Evolutionary conservation across 441 rosid species (phyloP), one percentile per base, ranked within the genome.

Genomic region (Dalechampia spathulata): DNA sequence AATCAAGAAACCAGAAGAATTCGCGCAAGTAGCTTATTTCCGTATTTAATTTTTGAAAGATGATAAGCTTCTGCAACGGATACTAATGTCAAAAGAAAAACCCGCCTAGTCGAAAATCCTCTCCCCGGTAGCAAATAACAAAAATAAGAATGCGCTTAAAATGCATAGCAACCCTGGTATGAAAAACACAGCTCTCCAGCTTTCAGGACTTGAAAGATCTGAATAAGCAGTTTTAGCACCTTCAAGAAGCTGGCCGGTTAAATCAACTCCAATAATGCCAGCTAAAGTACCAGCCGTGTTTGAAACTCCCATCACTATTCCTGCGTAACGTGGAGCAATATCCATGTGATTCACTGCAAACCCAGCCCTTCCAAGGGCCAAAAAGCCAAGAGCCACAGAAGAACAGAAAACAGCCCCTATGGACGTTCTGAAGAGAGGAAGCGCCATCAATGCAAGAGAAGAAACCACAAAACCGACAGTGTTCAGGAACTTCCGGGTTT

Each of bases 321-420:
- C 95, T 0, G 98, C 98, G 49, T 92, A 88, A 67, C 83, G 78
- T 1, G 96, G 98, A 46, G 96, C 92, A 55, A 86, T 92, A 63
- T 83, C 98, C 97, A 92, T 84, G 71, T 88, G 98, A 69, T 89
- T 92, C 57, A 86, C 92, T 0, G 98, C 98, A 63, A 92, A 86
- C 28, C 96, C 98, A 20, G 98, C 93, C 72, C 96, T 81, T 17
- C 96, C 95, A 10, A 92, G 63, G 8, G 98, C 98, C 66, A 92
- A 66, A 67, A 80, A 88, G 30, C 96, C 96, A 50, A 92, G 90
- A 49, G 87, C 98, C 55, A 86, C 68, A 2, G 96, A 86, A 21
- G 98, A 84, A 58, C 95, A 88, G 20, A 86, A 68, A 64, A 84
- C 72, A 47, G 88, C 98, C 30, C 96, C 95, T 48, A 50, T 59